Evolutionary conservation across 306 rosid species (phyloP), one percentile per base, ranked within the genome.

Genomic region (Pterocarpus santalinus): DNA sequence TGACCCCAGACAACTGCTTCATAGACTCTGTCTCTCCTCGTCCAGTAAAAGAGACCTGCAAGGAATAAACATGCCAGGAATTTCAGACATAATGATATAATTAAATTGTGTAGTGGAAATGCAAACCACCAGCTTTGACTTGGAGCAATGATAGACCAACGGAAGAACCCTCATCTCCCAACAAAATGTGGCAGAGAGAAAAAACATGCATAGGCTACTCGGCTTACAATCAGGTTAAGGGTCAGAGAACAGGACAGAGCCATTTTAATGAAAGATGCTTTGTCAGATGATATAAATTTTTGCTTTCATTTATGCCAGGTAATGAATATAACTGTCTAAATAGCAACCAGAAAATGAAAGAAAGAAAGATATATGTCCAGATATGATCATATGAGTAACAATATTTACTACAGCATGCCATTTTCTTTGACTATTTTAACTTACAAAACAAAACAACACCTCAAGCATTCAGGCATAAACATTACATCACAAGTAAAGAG

Each of bases 1-100:
- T 95, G 97, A 70, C 99, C 99, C 99, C 98, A 34, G 99, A 95
- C 84, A 95, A 87, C 81, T 95, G 98, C 90, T 95, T 93, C 99
- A 93, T 95, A 36, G 99, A 95, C 86, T 95, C 97, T 60, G 99
- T 95, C 83, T 95, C 97, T 80, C 99, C 98, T 86, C 93, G 99
- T 65, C 99, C 99, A 11, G 98, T 90, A 78, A 93, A 95, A 81
- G 99, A 95, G 81, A 95, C 99, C 99, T 95, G 87, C 57, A 83
- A 87, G 43, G 81, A 14, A 64, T 64, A 74, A 22, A 67, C 69
- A 33, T 39, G 82, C 71, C 72, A 69, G 36, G 69, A 74, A 47
- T 63, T 64, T 77, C 84, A 73, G n/a, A 83, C 58, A 9, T 61
- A 74, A 41, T 65, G 69, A 7, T 51, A 47, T 9, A 10, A 3